Conservation (phyloP, 2,329 filamentous ascomycete species). For the Dothideomycetes sp. region DNA sequence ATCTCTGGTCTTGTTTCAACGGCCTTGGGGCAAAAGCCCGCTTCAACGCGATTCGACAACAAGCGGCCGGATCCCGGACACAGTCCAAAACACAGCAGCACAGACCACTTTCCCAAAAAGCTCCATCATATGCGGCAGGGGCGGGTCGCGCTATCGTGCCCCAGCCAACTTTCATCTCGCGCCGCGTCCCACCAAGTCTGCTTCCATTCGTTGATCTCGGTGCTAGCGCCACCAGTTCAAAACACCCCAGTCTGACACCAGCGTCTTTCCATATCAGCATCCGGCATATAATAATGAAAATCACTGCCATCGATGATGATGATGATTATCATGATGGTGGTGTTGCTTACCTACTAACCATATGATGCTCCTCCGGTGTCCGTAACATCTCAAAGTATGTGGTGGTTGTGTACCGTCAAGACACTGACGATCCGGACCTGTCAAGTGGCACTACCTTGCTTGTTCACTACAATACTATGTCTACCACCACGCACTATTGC, state of each 20-base stretch:
- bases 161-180: conserved; percentile 14
- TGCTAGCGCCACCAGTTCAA: conserved; percentile 4
- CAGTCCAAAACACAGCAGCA: conserved; percentile 10
- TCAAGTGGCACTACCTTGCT: too few relatives aligned
- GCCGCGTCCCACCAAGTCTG: conserved; percentile 4
- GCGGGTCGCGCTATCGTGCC: conserved; percentile 12
- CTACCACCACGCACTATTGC: too few relatives aligned
- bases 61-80: conserved; percentile 7
- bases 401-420: too few relatives aligned
- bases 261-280: conserved; percentile 9
- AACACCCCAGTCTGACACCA: conserved; percentile 7
- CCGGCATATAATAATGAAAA: too few relatives aligned
- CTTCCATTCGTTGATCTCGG: conserved; percentile 1
- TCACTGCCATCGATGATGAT: too few relatives aligned
- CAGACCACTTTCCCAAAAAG: background rate
- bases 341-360: too few relatives aligned
- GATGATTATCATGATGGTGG: too few relatives aligned
- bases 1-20: conserved; percentile 12
- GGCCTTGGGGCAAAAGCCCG: conserved; percentile 9
- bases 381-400: too few relatives aligned
- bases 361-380: too few relatives aligned
- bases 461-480: too few relatives aligned
- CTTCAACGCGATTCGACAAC: conserved; percentile 10
- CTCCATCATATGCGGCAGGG: conserved; percentile 10
- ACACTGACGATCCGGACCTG: too few relatives aligned